Conservation (phyloP, 2,329 filamentous ascomycete genomes). For the Fonsecaea monophora region DNA sequence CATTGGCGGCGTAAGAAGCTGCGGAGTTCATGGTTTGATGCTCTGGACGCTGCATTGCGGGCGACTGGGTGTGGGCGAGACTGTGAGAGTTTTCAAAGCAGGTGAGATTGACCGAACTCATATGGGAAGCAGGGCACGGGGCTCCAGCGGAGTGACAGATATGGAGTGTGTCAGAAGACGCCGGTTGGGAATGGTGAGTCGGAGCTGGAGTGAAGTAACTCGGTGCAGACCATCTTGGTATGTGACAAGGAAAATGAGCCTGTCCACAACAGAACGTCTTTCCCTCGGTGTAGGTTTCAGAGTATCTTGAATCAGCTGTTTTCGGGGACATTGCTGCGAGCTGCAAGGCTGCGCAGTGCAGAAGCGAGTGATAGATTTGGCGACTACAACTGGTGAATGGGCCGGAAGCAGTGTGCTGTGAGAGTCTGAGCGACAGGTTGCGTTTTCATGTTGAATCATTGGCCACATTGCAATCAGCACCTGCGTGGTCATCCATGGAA, state of each 20-base stretch:
- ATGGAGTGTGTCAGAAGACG: slow-evolving; percentile 29
- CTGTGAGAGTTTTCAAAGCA: slow-evolving; percentile 13
- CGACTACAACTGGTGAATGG: slow-evolving; percentile 18
- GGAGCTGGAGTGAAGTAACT: slow-evolving; percentile 25
- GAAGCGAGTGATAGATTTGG: slow-evolving; percentile 12
- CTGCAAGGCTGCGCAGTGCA: slow-evolving; percentile 19
- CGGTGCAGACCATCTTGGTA: slow-evolving; percentile 1
- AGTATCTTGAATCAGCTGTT: slow-evolving; percentile 11
- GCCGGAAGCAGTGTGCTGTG: slow-evolving; percentile 12
- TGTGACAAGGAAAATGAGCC: slow-evolving; percentile 28
- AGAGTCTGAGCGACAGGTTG: slow-evolving; percentile 24
- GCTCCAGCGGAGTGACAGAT: slow-evolving; percentile 25
- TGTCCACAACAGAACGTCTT: slow-evolving; percentile 5
- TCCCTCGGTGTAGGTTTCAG: slow-evolving; percentile 13
- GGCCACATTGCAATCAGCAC: slow-evolving; percentile 29
- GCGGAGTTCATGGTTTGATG: neutral
- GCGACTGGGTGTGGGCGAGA: neutral
- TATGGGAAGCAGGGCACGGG: slow-evolving; percentile 3
- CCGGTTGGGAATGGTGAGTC: slow-evolving; percentile 20
- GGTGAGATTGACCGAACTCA: neutral
- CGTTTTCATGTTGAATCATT: slow-evolving; percentile 35
- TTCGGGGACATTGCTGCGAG: slow-evolving; percentile 19
- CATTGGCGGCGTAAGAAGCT: neutral
- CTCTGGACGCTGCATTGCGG: slow-evolving; percentile 11
- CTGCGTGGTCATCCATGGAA: neutral